A percentile compares a stretch with the other conserved stretches of the same genome.
Evolutionary conservation across 2,329 filamentous ascomycete genomes (phyloP).

Genomic region (Trichoderma gracile): DNA sequence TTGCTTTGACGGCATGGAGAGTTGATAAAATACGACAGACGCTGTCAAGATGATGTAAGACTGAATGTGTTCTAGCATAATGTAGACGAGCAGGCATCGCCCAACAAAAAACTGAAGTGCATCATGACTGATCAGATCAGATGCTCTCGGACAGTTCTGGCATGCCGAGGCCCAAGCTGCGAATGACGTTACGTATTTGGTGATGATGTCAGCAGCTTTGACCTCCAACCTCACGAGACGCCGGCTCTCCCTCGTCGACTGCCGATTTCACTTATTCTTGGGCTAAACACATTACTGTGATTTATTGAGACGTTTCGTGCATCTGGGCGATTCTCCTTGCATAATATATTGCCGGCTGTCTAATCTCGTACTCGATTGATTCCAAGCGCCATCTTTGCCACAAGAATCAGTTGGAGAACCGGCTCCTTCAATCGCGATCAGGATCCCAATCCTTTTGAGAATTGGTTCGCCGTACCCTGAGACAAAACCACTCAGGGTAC

Average conservation of each 20-base stretch:
- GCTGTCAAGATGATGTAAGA: conserved; percentile 21
- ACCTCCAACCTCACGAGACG: conserved; percentile 4
- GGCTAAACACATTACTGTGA: too few species aligned
- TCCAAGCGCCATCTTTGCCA: background rate
- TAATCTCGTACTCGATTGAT: background rate
- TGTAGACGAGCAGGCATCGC: background rate
- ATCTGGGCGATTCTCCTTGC: background rate
- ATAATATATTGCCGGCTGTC: background rate
- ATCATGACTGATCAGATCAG: background rate
- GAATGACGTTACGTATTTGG: conserved; percentile 3
- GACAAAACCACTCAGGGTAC: background rate
- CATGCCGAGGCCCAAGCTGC: conserved; percentile 7
- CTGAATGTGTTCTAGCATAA: background rate
- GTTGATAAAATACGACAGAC: background rate
- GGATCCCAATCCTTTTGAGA: background rate
- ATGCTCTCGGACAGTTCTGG: background rate
- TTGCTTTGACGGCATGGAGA: background rate
- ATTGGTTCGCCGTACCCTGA: background rate
- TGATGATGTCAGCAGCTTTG: conserved; percentile 22
- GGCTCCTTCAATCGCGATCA: background rate
- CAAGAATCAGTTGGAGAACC: background rate
- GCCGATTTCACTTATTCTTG: background rate
- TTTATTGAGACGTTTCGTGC: too few species aligned
- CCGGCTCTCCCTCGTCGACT: background rate
- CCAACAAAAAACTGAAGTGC: too few species aligned